Base-by-base conservation (phyloP, 257 asterid genomes). In the Paulownia fortunei region DNA sequence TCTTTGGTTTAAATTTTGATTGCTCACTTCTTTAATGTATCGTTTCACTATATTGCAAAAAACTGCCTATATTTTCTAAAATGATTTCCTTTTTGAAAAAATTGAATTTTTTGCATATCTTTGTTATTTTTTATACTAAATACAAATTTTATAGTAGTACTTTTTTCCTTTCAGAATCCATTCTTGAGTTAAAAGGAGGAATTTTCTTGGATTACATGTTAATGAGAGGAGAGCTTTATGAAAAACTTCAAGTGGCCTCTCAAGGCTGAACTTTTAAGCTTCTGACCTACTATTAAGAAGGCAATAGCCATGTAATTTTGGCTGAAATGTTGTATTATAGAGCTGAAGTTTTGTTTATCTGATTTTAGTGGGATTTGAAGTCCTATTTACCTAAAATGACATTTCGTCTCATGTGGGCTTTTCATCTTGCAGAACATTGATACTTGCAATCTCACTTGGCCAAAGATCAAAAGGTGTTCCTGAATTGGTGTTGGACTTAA, bases 401-500 rank as follows among this genome's bases (percentile, higher is more conserved):
- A 41, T 34, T 30, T 60, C 62, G 24, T 16, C 51, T 81, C 37
- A 12, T 12, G 18, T 30, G 44, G 23, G 64, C 66, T 59, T 60
- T 47, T 68, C 59, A 39, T 59, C 9, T 63, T 60, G 81, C 72
- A 64, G 86, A 56, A 37, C 60, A 8, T 76, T 63, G 81, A 63
- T 37, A 34, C 66, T 67, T 71, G 51, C 39, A 52, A 54, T 76
- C 72, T 69, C 64, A 62, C 60, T 64, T 23, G 64, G 55, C 76
- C 52, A 24, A 69, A 51, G 73, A 37, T 71, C 37, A 4, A 79
- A 82, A 78, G 68, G 71, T 26, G 78, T 47, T 81, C 72, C 36
- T 37, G 24, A 59, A n/a, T 27, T 74, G 49, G 24, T 26, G 34
- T 30, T 63, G 54, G 69, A 62, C 21, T 76, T 63, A 12, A 34